Base-by-base conservation (phyloP, 1,284 basidiomycete genomes). In the Ustilago esculenta region DNA sequence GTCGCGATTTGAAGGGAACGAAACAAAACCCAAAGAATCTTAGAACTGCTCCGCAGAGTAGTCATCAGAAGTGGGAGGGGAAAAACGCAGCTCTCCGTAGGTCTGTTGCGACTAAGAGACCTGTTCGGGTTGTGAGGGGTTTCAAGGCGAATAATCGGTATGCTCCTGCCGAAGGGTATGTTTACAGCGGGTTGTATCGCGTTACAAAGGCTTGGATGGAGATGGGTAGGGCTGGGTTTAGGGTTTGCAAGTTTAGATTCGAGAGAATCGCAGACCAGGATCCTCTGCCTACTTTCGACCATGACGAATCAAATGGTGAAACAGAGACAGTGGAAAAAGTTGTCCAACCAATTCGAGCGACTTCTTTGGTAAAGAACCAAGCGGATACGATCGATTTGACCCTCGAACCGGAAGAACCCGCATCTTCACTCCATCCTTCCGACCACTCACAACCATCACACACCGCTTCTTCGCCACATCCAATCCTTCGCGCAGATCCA, bases 171-270 rank as follows among this genome's bases (percentile, higher is more conserved):
- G 54, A 69, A 24, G 75, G 90, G 15, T 93, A 92, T 75, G 88
- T 91, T 10, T 94, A 94, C 76, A 89, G 92, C 72, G 92, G 92
- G 0, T 84, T 94, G 24, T 94, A 94, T 76, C 83, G 80, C 2
- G 89, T 91, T 7, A 89, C 87, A 66, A 54, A 81, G 21, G 57
- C 43, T 24, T 56, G 56, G 58, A 54, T 51, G 64, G 65, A 60
- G 39, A 54, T n/a, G 11, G 72, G 72, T 7, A 32, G 17, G n/a
- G 25, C 34, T 4, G 72, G 72, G n/a, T 74, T 56, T 14, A 35
- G 24, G 45, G 52, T 75, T 11, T 75, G 70, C 39, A 44, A 43
- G 30, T 72, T 69, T 32, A 23, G 34, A 24, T 68, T 73, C 33
- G 21, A 32, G 1, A 27, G 72, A 5, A 27, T 68, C 23, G 24